Base-by-base conservation (phyloP, 1,139 yeast genomes). In the Protomyces inouyei region DNA sequence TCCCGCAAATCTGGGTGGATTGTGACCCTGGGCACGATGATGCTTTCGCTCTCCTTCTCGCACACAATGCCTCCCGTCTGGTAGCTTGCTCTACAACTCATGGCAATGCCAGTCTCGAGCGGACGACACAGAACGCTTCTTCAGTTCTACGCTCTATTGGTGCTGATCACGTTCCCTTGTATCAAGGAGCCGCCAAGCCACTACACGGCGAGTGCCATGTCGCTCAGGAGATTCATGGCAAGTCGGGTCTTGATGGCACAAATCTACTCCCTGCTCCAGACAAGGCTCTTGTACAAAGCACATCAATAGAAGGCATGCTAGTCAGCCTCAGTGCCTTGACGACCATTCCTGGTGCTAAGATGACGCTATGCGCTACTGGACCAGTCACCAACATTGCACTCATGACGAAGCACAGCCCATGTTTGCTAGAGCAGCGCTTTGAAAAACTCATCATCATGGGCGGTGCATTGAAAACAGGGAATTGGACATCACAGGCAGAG, bases 21-120 rank as follows among this genome's bases (percentile, higher is more conserved):
- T 90, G 96, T 73, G 97, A 90, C 73, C 95, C 96, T 0, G 96
- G 96, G 1, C 93, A 88, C 71, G 97, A 90, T 73, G 97, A 90
- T 72, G 88, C 90, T 1, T 82, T 88, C 61, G 96, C 95, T 9
- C 78, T 90, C 6, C 76, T 88, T 21, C 71, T 90, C 48, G 83
- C 88, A 0, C 84, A 81, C 72, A 81, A 83, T 68, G 88, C 88
- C 0, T 83, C 85, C 72, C 73, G 83, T 10, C 76, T 90, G 9
- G 73, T 87, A 3, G 97, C 96, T 0, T 81, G 90, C 36, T 86
- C 95, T 21, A 87, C 96, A 0, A 88, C 87, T 6, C 88, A 85
- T 72, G 97, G 97, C 0, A 88, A 88, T 71, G 85, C 93, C 0
- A 80, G 90, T 1, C 76, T 88, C 18, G 78, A 77, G 5, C 78